phyloP scores from a whole-genome alignment of 23 red algal species.

The Gracilaria gracilis region DNA sequence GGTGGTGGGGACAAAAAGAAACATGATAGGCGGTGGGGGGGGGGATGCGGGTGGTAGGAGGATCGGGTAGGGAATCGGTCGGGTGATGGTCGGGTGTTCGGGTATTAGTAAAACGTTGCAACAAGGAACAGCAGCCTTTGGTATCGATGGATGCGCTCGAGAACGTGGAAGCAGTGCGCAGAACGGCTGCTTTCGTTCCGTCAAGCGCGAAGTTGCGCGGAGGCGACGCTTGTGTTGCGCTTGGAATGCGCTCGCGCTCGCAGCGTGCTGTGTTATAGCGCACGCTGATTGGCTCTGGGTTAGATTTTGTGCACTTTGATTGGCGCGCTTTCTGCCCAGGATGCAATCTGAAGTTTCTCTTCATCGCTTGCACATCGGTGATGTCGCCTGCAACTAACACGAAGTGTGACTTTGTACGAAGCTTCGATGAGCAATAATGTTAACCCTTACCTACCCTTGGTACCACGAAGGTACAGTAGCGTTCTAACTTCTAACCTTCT shows the following conservation, averaged over 20 bases:
- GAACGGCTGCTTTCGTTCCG: background rate
- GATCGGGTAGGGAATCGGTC: background rate
- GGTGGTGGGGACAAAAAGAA: constrained; percentile 11
- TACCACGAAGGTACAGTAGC: no score
- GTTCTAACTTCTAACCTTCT: no score
- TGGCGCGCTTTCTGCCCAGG: background rate
- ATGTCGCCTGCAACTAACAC: no score
- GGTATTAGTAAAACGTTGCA: background rate
- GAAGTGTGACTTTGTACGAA: no score
- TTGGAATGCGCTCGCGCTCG: background rate
- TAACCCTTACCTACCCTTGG: no score
- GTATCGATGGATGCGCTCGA: no score
- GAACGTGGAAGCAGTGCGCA: no score
- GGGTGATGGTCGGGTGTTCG: background rate
- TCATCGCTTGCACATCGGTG: no score
- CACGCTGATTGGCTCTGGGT: background rate
- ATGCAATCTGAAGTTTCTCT: background rate
- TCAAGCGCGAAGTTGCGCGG: no score
- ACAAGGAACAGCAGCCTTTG: background rate
- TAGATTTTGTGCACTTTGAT: constrained; percentile 27
- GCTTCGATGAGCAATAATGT: no score
- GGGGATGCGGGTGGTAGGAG: background rate
- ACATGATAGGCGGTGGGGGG: background rate
- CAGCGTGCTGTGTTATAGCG: background rate
- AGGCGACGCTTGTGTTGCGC: background rate